These are phyloP conservation scores for Calonectria naviculata DNA, from an alignment of 2,329 filamentous ascomycete species.

Conservation along the genomic window DNA sequence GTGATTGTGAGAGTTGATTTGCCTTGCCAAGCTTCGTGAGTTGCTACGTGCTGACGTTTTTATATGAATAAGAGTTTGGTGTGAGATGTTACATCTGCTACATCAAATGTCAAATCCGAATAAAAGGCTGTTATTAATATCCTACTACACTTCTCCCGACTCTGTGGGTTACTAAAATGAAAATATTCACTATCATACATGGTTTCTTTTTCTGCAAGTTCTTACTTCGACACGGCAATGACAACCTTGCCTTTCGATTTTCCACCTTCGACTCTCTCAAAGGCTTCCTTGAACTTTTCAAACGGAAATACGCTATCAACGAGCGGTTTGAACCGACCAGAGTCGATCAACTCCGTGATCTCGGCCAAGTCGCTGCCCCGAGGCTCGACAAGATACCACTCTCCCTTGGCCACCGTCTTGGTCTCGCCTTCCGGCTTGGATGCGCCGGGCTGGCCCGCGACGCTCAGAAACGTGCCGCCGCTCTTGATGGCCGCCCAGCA, in stretches of 20 bases:
- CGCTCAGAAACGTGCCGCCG: conserved; percentile 47
- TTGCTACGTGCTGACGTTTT: background rate
- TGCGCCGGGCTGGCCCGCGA: conserved; percentile 43
- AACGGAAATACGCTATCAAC: conserved; percentile 54
- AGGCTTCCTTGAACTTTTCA: conserved; percentile 51
- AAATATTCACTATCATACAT: background rate
- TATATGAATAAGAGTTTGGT: background rate
- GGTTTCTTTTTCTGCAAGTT: background rate
- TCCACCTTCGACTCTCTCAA: conserved; percentile 48
- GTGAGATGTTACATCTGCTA: background rate
- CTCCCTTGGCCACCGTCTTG: conserved; percentile 43
- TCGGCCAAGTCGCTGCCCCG: conserved; percentile 48
- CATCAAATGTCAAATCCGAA: too few species aligned
- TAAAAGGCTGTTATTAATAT: too few species aligned
- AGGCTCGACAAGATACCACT: conserved; percentile 52
- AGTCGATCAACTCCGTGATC: conserved; percentile 48
- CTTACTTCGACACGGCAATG: conserved; percentile 43
- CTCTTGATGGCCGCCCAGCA: conserved; percentile 50
- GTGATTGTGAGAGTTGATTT: background rate
- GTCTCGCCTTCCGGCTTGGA: conserved; percentile 42
- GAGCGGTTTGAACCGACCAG: conserved; percentile 43
- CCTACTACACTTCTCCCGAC: background rate
- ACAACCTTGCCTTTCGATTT: conserved; percentile 52
- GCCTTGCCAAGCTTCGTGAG: background rate
- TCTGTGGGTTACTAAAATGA: background rate